Conservation (phyloP, 2,329 filamentous ascomycete genomes). For the Reticulascus tulasneorum region DNA sequence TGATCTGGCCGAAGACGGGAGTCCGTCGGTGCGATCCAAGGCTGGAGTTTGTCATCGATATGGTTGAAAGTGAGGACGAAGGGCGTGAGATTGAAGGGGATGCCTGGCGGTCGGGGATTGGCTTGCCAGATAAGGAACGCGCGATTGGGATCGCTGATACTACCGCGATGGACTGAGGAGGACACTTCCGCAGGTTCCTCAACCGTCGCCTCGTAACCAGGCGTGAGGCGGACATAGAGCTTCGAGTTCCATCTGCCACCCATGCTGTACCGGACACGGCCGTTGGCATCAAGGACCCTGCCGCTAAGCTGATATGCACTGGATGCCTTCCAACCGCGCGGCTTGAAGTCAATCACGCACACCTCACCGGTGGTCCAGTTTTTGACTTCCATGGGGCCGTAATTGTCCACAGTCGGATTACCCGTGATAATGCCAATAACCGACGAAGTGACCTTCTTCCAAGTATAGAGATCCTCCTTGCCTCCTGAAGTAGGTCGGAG, state of each 20-base stretch:
- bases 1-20: constrained; percentile 92
- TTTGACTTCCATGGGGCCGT: constrained; percentile 93
- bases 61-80: constrained; percentile 95
- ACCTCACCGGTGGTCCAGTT: constrained; percentile 95
- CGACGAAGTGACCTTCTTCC: constrained; percentile 97
- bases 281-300: constrained; percentile 74
- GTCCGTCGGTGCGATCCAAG: constrained; percentile 84
- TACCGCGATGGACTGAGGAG: constrained; percentile 40
- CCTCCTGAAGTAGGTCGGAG: constrained; percentile 72
- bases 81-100: constrained; percentile 95
- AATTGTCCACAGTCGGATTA: constrained; percentile 95
- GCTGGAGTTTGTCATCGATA: constrained; percentile 73
- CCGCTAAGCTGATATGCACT: constrained; percentile 86
- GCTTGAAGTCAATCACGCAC: constrained; percentile 88
- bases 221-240: constrained; percentile 88
- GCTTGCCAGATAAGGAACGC: constrained; percentile 94
- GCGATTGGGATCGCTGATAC: constrained; percentile 61
- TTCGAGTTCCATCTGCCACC: constrained; percentile 97
- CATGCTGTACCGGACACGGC: constrained; percentile 82
- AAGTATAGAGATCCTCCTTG: constrained; percentile 87
- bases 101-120: constrained; percentile 72
- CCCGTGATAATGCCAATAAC: constrained; percentile 99
- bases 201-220: constrained; percentile 77
- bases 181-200: constrained; percentile 49
- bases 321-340: constrained; percentile 90